Base-by-base conservation (phyloP, 257 asterid species). In the Jasminum sambac region DNA sequence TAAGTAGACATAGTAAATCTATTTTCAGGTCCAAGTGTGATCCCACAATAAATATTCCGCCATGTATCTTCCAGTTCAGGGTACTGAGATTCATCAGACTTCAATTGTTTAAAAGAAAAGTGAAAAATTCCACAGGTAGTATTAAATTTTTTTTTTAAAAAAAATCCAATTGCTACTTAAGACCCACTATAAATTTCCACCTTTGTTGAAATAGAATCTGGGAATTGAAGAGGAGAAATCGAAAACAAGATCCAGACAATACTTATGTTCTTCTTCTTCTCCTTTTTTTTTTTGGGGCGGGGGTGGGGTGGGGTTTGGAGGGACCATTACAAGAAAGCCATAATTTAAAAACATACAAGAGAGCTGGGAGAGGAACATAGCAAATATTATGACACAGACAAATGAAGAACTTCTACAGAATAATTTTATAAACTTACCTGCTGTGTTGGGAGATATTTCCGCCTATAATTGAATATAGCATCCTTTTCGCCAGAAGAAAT, bases 381-480 rank as follows among this genome's bases (percentile, higher is more conserved):
- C 52, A 26, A 63, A 61, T 57, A 46, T 37, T 40, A 59, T 34
- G 67, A 39, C 17, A 50, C 8, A 30, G 43, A 37, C 14, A 46
- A 23, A 0, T 26, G 17, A 23, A 65, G 42, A 44, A 41, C 26
- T 24, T 70, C 39, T 23, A 14, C 14, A 24, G 36, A 50, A 63
- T 17, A 57, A 11, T 8, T 34, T n/a, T 12, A 21, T 72, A 19
- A 26, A 72, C 30, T 55, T 80, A 91, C 96, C 96, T 91, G 96
- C 74, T 80, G 91, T 16, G 97, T 91, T 58, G 97, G 97, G 41
- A 91, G 91, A 78, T 91, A 91, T 77, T 91, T 91, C 72, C 97
- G 67, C 63, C 96, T 83, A 59, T 87, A 91, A 68, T 84, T 91
- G 74, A 91, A 91, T 68, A 91, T 89, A 46, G 84, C 73, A 75